A percentile compares a stretch with the other conserved stretches of the same genome.
Evolutionary conservation across 139 green algal species (phyloP).

Genomic region (Volvox africanus): DNA sequence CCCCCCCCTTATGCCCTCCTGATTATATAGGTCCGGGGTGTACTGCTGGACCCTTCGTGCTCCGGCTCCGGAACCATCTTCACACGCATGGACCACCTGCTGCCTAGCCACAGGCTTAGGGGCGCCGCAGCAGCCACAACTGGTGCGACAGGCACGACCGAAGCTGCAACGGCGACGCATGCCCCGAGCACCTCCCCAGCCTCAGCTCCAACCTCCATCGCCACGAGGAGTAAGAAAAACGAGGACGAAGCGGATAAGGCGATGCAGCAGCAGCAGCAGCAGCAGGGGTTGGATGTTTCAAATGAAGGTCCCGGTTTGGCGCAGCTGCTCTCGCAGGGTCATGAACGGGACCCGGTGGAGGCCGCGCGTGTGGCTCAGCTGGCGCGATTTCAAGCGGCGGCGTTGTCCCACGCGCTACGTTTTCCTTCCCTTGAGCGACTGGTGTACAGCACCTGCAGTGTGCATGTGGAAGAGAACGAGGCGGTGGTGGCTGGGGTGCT

Average conservation of each 20-base stretch:
- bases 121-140: background rate
- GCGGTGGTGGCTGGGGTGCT: constrained; percentile 86
- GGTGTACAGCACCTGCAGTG: constrained; percentile 94
- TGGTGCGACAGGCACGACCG: background rate
- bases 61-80: constrained; percentile 51
- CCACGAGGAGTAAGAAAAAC: background rate
- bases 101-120: constrained; percentile 58
- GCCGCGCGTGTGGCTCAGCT: constrained; percentile 72
- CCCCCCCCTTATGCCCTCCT: too few relatives aligned
- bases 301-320: too few relatives aligned
- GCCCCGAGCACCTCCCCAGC: background rate
- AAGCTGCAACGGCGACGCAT: background rate
- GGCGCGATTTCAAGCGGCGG: constrained; percentile 70
- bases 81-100: constrained; percentile 79
- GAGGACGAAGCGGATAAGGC: too few relatives aligned
- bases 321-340: too few relatives aligned
- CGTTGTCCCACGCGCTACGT: constrained; percentile 87
- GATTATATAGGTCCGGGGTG: constrained; percentile 69
- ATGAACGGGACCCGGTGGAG: constrained; percentile 28
- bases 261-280: background rate
- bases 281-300: background rate
- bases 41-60: constrained; percentile 89
- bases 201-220: background rate
- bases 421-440: constrained; percentile 86
- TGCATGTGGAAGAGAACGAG: constrained; percentile 95